phyloP scores from a whole-genome alignment of 352 stramenopile genomes.

The Sclerospora graminicola region DNA sequence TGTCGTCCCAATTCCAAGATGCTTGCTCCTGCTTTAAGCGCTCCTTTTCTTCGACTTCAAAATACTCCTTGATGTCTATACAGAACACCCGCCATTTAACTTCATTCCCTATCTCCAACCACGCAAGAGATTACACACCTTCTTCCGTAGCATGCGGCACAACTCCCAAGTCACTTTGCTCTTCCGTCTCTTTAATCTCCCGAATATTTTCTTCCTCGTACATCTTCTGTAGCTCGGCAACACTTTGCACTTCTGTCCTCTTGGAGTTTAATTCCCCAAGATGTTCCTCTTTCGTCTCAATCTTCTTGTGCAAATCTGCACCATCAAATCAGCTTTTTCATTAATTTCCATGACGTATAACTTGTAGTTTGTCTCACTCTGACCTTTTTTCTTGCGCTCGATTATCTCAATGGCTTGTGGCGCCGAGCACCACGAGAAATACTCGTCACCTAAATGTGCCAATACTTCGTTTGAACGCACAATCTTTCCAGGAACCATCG shows the following conservation, averaged over 20 bases:
- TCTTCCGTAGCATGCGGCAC: constrained; percentile 44
- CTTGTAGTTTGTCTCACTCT: neutral
- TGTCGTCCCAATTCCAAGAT: constrained; percentile 73
- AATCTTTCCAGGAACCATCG: constrained; percentile 77
- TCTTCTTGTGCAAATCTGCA: constrained; percentile 39
- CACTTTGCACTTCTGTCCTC: constrained; percentile 48
- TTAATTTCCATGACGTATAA: neutral
- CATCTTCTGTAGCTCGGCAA: constrained; percentile 71
- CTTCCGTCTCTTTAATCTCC: constrained; percentile 77
- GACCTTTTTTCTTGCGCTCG: constrained; percentile 71
- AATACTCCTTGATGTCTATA: constrained; percentile 68
- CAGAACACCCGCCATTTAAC: neutral
- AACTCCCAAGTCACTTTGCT: constrained; percentile 44
- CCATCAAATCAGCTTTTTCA: neutral
- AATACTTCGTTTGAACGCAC: constrained; percentile 80
- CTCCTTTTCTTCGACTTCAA: constrained; percentile 80
- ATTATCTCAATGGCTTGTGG: constrained; percentile 49
- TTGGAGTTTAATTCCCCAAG: constrained; percentile 43
- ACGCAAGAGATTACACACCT: constrained; percentile 18
- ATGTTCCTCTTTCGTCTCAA: constrained; percentile 39
- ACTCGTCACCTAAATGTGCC: constrained; percentile 69
- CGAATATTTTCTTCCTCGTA: constrained; percentile 81
- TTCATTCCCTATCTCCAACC: neutral
- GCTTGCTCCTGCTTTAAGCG: constrained; percentile 47
- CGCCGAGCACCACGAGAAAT: constrained; percentile 71